A percentile compares a stretch with the other conserved stretches of the same genome.
These are phyloP conservation scores for Rubia balearica DNA, from an alignment of 305 asterid genomes.

Conservation along the genomic window DNA sequence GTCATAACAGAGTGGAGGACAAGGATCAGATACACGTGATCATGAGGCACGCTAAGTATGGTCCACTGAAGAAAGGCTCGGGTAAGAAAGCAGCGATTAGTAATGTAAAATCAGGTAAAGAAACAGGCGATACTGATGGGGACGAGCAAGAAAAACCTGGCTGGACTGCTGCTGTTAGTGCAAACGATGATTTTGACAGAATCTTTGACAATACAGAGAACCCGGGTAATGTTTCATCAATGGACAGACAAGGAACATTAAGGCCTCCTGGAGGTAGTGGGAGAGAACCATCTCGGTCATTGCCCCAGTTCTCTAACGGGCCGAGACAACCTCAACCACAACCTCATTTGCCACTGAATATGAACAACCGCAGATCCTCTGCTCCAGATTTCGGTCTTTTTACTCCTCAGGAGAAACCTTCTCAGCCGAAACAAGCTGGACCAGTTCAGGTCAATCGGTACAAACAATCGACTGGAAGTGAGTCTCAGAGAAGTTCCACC, in stretches of 20 bases:
- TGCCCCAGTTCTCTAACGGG: constrained; percentile 10
- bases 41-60: constrained; percentile 16
- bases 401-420: constrained; percentile 22
- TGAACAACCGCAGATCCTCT: constrained; percentile 15
- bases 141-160: constrained; percentile 23
- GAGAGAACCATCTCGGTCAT: constrained; percentile 21
- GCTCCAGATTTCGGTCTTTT: constrained; percentile 50
- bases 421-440: constrained; percentile 19
- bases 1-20: constrained; percentile 48
- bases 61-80: too few species aligned
- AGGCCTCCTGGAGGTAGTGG: background rate
- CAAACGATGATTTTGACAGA: constrained; percentile 21
- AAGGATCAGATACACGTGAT: constrained; percentile 59
- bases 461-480: constrained; percentile 38
- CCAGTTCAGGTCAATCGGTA: constrained; percentile 44
- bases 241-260: constrained; percentile 6
- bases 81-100: too few species aligned
- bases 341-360: background rate
- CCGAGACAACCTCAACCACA: constrained; percentile 23
- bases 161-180: constrained; percentile 27
- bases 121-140: constrained; percentile 22
- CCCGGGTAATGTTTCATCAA: constrained; percentile 16
- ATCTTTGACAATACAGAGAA: constrained; percentile 27
- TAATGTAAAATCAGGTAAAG: constrained; percentile 21
- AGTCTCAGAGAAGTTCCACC: constrained; percentile 27